Base-by-base conservation (phyloP, 768 basidiomycete genomes). In the Auriscalpium microsporum region DNA sequence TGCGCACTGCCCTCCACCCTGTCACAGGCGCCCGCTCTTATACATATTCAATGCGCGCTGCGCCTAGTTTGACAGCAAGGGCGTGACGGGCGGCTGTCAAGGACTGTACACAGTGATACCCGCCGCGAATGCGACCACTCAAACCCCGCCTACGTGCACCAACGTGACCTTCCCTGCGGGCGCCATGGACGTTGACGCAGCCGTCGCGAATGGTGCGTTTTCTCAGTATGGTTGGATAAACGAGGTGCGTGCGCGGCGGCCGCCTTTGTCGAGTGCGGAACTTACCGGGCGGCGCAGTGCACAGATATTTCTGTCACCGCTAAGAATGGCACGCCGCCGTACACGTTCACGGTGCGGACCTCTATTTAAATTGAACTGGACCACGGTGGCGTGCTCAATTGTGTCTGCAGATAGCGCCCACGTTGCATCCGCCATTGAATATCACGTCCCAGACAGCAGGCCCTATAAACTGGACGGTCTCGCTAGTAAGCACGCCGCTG, bases 41-140 rank as follows among this genome's bases (percentile, higher is more conserved):
- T 17, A 1, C 13, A 48, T 13, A 35, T 40, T 48, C 54, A 55
- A 21, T 48, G 0, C 37, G 16, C 44, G 9, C 37, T 19, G 48
- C 2, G 3, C 35, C 5, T n/a, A 83, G 81, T 80, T 81, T 55
- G 83, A 82, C 59, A 73, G 65, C 45, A 75, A 75, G 36, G 82
- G 81, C 5, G 77, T 76, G 57, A 74, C 80, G 1, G 83, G 83
- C 17, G 83, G 83, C 10, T 84, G 83, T 61, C 79, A 84, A 66
- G 76, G 65, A 2, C 72, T 75, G 0, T 82, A 81, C 61, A 80
- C 81, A 0, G 73, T 84, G 48, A 81, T 82, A 49, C 72, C 77
- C 33, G 28, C 28, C 28, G 28, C 28, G 28, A 65, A 74, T 17
- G 44, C 65, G 8, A 66, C 69, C 8, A 61, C 69, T 6, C 62